phyloP scores from a whole-genome alignment of 306 rosid species.

The Trifolium subterraneum region DNA sequence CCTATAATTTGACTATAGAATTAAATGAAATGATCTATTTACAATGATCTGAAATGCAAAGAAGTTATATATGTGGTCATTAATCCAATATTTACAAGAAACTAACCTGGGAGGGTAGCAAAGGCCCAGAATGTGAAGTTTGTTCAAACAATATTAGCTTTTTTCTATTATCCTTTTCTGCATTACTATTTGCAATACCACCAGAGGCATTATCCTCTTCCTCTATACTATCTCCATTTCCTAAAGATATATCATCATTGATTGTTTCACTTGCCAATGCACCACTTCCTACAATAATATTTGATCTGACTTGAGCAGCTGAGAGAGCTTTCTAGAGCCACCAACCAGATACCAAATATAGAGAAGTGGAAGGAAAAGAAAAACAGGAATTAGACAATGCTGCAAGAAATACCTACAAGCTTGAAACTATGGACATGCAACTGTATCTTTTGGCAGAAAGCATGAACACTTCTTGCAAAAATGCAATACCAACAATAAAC shows the following conservation, averaged over 20 bases:
- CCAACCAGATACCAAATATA: constrained; percentile 34
- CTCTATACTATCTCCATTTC: constrained; percentile 41
- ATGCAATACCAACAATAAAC: constrained; percentile 2
- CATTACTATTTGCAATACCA: constrained; percentile 37
- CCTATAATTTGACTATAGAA: constrained; percentile 52
- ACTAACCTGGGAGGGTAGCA: constrained; percentile 77
- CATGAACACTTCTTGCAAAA: constrained; percentile 28
- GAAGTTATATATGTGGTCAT: background rate
- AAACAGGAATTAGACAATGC: constrained; percentile 40
- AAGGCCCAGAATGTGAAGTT: constrained; percentile 54
- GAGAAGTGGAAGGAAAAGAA: constrained; percentile 8
- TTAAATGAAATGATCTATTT: background rate
- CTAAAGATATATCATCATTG: constrained; percentile 44
- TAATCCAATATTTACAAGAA: constrained; percentile 34
- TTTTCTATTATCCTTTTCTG: constrained; percentile 38
- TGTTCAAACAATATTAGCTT: constrained; percentile 40
- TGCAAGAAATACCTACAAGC: constrained; percentile 33
- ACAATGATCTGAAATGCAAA: constrained; percentile 4
- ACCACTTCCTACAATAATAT: constrained; percentile 49
- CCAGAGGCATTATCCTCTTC: constrained; percentile 46
- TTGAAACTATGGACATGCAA: constrained; percentile 19
- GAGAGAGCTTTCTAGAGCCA: constrained; percentile 58
- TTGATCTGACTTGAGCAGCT: constrained; percentile 49
- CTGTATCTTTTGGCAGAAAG: background rate
- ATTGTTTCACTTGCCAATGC: constrained; percentile 48